A percentile compares a stretch with the other conserved stretches of the same genome.
Conservation (phyloP, 2,329 filamentous ascomycete genomes). For the Fusarium drepaniforme region DNA sequence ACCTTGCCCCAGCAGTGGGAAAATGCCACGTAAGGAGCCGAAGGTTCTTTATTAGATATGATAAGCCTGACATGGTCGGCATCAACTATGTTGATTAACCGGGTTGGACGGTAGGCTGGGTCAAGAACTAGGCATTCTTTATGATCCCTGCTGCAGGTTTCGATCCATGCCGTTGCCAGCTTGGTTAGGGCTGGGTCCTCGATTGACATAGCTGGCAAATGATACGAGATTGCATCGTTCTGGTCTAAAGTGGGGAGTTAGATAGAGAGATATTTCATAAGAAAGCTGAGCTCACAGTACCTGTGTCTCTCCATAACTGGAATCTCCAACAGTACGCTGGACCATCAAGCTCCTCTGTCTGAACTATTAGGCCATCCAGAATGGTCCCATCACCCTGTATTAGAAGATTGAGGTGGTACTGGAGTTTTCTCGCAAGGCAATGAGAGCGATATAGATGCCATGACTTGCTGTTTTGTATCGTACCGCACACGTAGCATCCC, state of each 20-base stretch:
- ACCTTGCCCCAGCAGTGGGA: slow-evolving; percentile 3
- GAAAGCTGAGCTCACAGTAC: neutral
- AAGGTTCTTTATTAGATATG: neutral
- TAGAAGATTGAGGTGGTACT: neutral
- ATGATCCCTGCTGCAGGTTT: neutral
- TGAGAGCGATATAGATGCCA: neutral
- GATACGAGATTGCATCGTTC: neutral
- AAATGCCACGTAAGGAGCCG: neutral
- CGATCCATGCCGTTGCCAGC: neutral
- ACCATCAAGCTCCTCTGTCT: neutral
- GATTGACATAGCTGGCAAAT: neutral
- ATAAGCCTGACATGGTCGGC: neutral
- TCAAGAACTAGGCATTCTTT: neutral
- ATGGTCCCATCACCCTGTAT: neutral
- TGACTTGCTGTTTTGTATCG: neutral
- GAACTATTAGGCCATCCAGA: neutral
- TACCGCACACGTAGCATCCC: neutral
- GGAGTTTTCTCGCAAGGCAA: neutral
- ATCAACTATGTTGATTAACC: neutral
- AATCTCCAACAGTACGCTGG: neutral
- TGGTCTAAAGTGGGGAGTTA: neutral
- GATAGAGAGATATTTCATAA: neutral
- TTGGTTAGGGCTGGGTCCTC: neutral
- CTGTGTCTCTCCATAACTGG: neutral
- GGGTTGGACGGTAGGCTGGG: neutral